Evolutionary conservation across 495 filamentous ascomycete species (phyloP).

Genomic region (Pseudoneurospora amorphoporcata): DNA sequence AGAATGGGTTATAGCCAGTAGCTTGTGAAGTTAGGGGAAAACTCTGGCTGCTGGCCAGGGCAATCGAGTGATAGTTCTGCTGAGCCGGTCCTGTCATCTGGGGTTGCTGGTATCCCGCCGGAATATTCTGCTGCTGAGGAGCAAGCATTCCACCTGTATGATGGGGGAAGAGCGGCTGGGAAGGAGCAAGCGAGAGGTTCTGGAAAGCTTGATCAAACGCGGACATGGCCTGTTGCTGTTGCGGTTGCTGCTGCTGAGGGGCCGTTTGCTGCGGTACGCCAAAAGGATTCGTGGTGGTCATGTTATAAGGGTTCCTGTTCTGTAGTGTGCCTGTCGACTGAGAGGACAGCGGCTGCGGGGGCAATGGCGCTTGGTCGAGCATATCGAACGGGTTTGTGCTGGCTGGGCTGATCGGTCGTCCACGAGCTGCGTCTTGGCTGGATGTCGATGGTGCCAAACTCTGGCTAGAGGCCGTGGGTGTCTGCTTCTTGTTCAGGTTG

Average conservation of each 20-base stretch:
- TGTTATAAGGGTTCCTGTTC: constrained; percentile 39
- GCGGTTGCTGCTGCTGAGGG: not conserved
- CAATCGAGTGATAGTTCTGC: constrained; percentile 37
- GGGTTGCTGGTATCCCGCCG: constrained; percentile 38
- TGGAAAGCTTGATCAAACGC: constrained; percentile 59
- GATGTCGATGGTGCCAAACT: constrained; percentile 33
- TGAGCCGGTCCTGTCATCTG: constrained; percentile 50
- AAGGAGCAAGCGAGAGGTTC: constrained; percentile 54
- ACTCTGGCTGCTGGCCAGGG: constrained; percentile 37
- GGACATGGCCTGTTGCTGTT: constrained; percentile 24
- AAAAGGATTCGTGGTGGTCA: constrained; percentile 39
- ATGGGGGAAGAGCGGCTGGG: constrained; percentile 67
- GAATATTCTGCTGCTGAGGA: constrained; percentile 37
- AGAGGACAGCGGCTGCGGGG: constrained; percentile 42
- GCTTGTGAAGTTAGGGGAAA: constrained; percentile 31
- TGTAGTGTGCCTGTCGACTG: constrained; percentile 48
- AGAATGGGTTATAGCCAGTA: constrained; percentile 57
- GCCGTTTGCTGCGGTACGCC: constrained; percentile 24
- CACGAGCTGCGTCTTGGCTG: constrained; percentile 18
- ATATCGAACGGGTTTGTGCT: constrained; percentile 65
- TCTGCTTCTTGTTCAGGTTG: not conserved
- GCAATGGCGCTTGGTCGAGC: constrained; percentile 26
- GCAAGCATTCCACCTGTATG: constrained; percentile 67
- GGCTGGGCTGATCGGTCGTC: constrained; percentile 26
- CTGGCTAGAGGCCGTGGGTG: constrained; percentile 9